phyloP scores from a whole-genome alignment of 257 asterid species.

The Scutellaria baicalensis region DNA sequence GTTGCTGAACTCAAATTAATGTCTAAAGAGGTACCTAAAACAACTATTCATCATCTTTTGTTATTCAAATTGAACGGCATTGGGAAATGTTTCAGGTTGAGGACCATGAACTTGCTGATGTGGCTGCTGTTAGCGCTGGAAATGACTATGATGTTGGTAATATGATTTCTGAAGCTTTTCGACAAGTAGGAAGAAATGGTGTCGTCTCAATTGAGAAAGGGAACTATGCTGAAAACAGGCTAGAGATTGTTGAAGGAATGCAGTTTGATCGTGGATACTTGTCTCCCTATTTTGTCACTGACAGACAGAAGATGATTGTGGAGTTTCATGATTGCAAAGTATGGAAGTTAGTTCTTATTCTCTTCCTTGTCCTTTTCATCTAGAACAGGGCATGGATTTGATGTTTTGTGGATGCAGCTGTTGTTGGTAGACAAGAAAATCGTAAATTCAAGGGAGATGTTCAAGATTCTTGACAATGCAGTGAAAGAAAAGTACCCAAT shows the following conservation, averaged over 20 bases:
- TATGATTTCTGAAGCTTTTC: slow-evolving; percentile 68
- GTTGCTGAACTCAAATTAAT: slow-evolving; percentile 64
- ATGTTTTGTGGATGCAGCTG: slow-evolving; percentile 45
- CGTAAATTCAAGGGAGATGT: slow-evolving; percentile 55
- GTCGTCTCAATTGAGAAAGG: slow-evolving; percentile 69
- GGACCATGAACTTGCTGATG: slow-evolving; percentile 72
- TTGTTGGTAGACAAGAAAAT: slow-evolving; percentile 78
- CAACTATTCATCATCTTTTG: not conserved
- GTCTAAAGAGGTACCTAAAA: slow-evolving; percentile 60
- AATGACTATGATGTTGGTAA: slow-evolving; percentile 57
- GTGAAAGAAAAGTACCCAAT: slow-evolving; percentile 72
- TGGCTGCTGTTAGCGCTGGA: slow-evolving; percentile 94
- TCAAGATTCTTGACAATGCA: slow-evolving; percentile 71
- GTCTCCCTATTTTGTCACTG: slow-evolving; percentile 81
- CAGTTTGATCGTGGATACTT: slow-evolving; percentile 82
- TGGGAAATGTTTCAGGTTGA: slow-evolving; percentile 43
- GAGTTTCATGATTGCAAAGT: slow-evolving; percentile 88
- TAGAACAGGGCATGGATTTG: not conserved
- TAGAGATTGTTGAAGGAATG: slow-evolving; percentile 79
- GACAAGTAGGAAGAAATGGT: slow-evolving; percentile 57
- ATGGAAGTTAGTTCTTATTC: slow-evolving; percentile 3
- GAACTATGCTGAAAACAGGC: slow-evolving; percentile 44
- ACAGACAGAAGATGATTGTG: slow-evolving; percentile 52
- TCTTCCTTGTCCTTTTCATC: not conserved
- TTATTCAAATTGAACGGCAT: not conserved